phyloP scores from a whole-genome alignment of 1,284 basidiomycete species.

The Leccinum huronense region DNA sequence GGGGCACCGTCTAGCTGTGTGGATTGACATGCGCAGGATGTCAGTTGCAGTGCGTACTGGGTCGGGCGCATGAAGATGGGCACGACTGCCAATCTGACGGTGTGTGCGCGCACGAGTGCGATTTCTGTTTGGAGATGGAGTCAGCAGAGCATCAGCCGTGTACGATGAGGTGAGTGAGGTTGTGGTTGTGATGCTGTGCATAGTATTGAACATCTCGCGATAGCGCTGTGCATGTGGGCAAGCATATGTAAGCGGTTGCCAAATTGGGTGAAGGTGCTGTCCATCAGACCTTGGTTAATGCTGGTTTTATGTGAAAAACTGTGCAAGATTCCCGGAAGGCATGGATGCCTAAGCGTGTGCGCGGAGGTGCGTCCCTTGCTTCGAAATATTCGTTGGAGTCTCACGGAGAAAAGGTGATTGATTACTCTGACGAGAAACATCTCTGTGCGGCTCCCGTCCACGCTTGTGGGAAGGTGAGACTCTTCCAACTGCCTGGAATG shows the following conservation, averaged over 20 bases:
- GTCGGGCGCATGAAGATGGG: conserved; percentile 42
- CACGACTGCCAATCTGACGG: conserved; percentile 55
- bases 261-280: not conserved
- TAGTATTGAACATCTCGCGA: not conserved
- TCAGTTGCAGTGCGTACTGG: conserved; percentile 47
- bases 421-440: conserved; percentile 48
- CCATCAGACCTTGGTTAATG: conserved; percentile 29
- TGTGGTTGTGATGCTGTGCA: not conserved
- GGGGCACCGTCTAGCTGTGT: conserved; percentile 48
- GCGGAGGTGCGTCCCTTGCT: conserved; percentile 40
- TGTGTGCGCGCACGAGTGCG: conserved; percentile 43
- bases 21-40: conserved; percentile 46
- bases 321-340: conserved; percentile 43
- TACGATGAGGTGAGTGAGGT: conserved; percentile 43
- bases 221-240: conserved; percentile 57
- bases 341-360: conserved; percentile 50
- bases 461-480: conserved; percentile 51
- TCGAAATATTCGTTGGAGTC: not conserved
- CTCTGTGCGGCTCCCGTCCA: conserved; percentile 53
- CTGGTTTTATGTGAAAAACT: conserved; percentile 51
- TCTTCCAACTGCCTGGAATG: not conserved
- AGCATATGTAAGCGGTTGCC: conserved; percentile 45
- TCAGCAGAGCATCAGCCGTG: conserved; percentile 35
- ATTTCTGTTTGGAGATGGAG: conserved; percentile 41
- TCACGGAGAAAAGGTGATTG: conserved; percentile 37